Evolutionary conservation across 2,329 filamentous ascomycete genomes (phyloP).

Genomic region (Cordyceps tenuipes): DNA sequence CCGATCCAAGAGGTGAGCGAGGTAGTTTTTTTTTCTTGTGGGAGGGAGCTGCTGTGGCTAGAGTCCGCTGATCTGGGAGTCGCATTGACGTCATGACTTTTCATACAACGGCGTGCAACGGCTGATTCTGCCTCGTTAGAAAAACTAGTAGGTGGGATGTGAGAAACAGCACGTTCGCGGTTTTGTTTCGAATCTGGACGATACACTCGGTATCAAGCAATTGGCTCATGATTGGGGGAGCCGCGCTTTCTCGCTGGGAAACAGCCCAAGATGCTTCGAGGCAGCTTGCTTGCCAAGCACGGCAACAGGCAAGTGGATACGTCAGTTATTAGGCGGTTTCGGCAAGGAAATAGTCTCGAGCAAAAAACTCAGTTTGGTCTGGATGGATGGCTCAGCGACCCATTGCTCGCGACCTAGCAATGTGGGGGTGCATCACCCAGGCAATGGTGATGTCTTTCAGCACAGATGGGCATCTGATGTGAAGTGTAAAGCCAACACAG

Average conservation of each 20-base stretch:
- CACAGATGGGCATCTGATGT: not conserved
- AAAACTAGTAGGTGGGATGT: not conserved
- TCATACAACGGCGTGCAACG: not conserved
- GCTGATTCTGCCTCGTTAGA: not conserved
- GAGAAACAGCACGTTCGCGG: not conserved
- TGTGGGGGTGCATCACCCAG: not conserved
- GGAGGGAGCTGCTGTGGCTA: constrained; percentile 1
- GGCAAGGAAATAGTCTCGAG: not conserved
- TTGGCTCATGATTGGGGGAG: too few species aligned
- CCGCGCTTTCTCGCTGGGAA: too few species aligned
- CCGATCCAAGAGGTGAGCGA: too few species aligned
- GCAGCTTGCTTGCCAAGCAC: too few species aligned
- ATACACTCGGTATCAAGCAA: too few species aligned
- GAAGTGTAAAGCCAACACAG: too few species aligned
- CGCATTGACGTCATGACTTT: constrained; percentile 11
- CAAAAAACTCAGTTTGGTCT: not conserved
- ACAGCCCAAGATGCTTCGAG: too few species aligned
- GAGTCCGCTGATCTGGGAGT: not conserved
- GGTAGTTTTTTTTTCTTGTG: too few species aligned
- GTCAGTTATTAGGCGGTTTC: too few species aligned
- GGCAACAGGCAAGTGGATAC: too few species aligned
- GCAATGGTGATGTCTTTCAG: not conserved
- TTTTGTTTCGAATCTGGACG: too few species aligned
- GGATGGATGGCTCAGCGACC: not conserved
- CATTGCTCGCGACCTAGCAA: not conserved